A percentile compares a stretch with the other conserved stretches of the same genome.
Conservation (phyloP, 1,139 yeast species). For the Magnusiomyces magnusii region DNA sequence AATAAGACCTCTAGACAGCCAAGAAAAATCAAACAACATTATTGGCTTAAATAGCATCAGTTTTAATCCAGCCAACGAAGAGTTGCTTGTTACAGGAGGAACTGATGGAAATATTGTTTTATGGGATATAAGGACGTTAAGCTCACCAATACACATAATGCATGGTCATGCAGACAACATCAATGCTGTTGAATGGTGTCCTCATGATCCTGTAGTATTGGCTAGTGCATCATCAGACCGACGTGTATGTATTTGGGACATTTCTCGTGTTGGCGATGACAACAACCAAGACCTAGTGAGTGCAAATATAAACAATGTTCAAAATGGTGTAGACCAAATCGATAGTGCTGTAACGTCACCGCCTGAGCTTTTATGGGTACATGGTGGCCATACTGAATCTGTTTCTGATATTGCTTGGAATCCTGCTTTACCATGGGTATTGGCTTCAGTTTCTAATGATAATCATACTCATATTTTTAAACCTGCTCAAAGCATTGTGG, state of each 20-base stretch:
- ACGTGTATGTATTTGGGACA: constrained; percentile 65
- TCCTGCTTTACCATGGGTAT: constrained; percentile 62
- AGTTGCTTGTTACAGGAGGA: constrained; percentile 63
- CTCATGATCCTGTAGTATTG: constrained; percentile 47
- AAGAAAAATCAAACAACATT: constrained; percentile 17
- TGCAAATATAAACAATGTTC: too few relatives aligned
- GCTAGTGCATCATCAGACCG: constrained; percentile 70
- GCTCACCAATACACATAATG: constrained; percentile 26
- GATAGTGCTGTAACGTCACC: constrained; percentile 19
- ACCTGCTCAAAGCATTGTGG: constrained; percentile 38
- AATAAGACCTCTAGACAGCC: neutral
- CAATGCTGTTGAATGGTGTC: constrained; percentile 74
- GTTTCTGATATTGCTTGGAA: constrained; percentile 90
- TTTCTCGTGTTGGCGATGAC: constrained; percentile 36
- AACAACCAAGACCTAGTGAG: constrained; percentile 15
- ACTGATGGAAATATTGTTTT: constrained; percentile 49
- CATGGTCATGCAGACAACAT: constrained; percentile 52
- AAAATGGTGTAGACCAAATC: neutral
- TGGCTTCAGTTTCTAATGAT: constrained; percentile 83
- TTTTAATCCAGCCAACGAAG: constrained; percentile 50
- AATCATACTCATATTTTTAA: constrained; percentile 85
- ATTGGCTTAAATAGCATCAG: constrained; percentile 50
- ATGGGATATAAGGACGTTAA: constrained; percentile 58
- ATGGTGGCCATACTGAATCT: constrained; percentile 85
- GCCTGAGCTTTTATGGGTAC: constrained; percentile 52